Percentiles rank a stretch among this genome's conserved stretches.
phyloP scores from a whole-genome alignment of 2,329 filamentous ascomycete genomes.

The Venturia pyrina region DNA sequence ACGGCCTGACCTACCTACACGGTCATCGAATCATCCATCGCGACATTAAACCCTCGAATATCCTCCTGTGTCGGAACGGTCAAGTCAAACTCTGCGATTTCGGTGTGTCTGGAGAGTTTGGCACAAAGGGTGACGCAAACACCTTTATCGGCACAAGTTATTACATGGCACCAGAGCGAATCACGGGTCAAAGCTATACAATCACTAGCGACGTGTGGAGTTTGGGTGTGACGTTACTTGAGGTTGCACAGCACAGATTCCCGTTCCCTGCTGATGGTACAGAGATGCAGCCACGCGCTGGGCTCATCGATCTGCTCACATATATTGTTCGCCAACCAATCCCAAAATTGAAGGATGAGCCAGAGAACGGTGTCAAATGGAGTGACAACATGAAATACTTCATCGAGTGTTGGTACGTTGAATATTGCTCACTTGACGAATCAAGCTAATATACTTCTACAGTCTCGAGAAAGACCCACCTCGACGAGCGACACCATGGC shows the following conservation, averaged over 20 bases:
- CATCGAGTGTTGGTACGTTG: slow-evolving; percentile 91
- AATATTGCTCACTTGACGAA: background rate
- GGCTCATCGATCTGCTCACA: slow-evolving; percentile 87
- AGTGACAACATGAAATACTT: slow-evolving; percentile 98
- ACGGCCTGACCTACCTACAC: slow-evolving; percentile 89
- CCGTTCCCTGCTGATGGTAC: slow-evolving; percentile 95
- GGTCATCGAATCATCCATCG: slow-evolving; percentile 95
- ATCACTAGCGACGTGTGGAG: slow-evolving; percentile 99
- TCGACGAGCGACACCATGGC: slow-evolving; percentile 87
- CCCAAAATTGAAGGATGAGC: slow-evolving; percentile 91
- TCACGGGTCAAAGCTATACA: slow-evolving; percentile 94
- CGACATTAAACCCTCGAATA: slow-evolving; percentile 98
- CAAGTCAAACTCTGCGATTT: slow-evolving; percentile 98
- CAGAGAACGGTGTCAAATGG: slow-evolving; percentile 82
- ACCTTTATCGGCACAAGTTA: slow-evolving; percentile 98
- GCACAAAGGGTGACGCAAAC: slow-evolving; percentile 95
- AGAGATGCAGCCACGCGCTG: slow-evolving; percentile 86
- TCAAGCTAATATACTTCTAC: slow-evolving; percentile 20
- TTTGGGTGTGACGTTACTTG: slow-evolving; percentile 88
- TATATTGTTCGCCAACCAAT: slow-evolving; percentile 96
- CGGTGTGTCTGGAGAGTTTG: slow-evolving; percentile 93
- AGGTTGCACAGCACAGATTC: slow-evolving; percentile 98
- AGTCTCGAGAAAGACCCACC: slow-evolving; percentile 90
- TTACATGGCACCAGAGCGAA: slow-evolving; percentile 98
- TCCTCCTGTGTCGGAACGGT: slow-evolving; percentile 81